A percentile compares a stretch with the other conserved stretches of the same genome.
These are phyloP conservation scores for Vitis vinifera DNA, from an alignment of 164 flowering plant species.

Conservation along the genomic window ASM3070453v1 NC_081818.1:29710001-29710500, in stretches of 20 bases:
- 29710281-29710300: slow-evolving; percentile 19
- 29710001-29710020: too few relatives aligned
- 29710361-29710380: slow-evolving; percentile 16
- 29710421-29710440: background rate
- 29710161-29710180: background rate
- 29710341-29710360: slow-evolving; percentile 16
- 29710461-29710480: too few relatives aligned
- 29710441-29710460: too few relatives aligned
- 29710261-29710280: slow-evolving; percentile 21
- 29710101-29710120: background rate
- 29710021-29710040: too few relatives aligned
- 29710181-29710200: slow-evolving; percentile 6
- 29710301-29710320: slow-evolving; percentile 43
- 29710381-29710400: slow-evolving; percentile 1
- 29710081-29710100: background rate
- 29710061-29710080: background rate
- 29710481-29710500: too few relatives aligned
- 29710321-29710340: slow-evolving; percentile 30
- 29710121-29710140: background rate
- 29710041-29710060: background rate
- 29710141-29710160: background rate
- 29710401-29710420: background rate
- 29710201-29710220: background rate
- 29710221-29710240: background rate
- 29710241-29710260: slow-evolving; percentile 17